Conservation (phyloP, 169 alveolate genomes). For the Eimeria nieschulzi region DNA sequence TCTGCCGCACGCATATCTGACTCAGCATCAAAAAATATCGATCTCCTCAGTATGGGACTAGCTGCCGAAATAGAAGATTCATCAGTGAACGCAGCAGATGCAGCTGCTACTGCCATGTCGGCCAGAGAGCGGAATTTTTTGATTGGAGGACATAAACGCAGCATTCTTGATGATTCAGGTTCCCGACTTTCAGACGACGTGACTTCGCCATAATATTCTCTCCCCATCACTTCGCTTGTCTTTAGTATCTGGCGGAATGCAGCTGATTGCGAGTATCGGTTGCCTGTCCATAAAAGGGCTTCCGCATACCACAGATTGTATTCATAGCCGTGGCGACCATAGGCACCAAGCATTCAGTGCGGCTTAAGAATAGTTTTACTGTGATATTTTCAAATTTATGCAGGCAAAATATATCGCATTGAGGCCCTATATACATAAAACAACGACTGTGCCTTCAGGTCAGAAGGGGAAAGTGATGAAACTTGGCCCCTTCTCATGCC, state of each 20-base stretch:
- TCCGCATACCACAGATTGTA: neutral
- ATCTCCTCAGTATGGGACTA: neutral
- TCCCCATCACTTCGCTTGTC: neutral
- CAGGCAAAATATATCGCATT: too few relatives aligned
- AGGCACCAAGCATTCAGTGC: too few relatives aligned
- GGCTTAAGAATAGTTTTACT: too few relatives aligned
- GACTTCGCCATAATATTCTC: neutral
- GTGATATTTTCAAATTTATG: too few relatives aligned
- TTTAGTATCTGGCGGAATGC: conserved; percentile 49
- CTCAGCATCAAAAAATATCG: neutral
- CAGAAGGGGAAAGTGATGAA: too few relatives aligned
- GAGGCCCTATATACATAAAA: too few relatives aligned
- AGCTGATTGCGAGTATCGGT: conserved; percentile 47
- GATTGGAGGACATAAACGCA: too few relatives aligned
- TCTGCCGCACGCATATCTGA: neutral
- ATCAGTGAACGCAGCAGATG: conserved; percentile 31
- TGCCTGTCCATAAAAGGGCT: conserved; percentile 14
- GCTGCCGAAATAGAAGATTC: conserved; percentile 20
- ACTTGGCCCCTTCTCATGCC: too few relatives aligned
- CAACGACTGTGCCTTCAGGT: too few relatives aligned
- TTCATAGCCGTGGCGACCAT: too few relatives aligned
- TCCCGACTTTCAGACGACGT: neutral
- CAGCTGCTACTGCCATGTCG: conserved; percentile 25
- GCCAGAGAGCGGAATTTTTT: neutral
- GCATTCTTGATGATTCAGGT: neutral